Conservation (phyloP, 192 early-diverging fungal genomes). For the Haplosporangium gracile region DNA sequence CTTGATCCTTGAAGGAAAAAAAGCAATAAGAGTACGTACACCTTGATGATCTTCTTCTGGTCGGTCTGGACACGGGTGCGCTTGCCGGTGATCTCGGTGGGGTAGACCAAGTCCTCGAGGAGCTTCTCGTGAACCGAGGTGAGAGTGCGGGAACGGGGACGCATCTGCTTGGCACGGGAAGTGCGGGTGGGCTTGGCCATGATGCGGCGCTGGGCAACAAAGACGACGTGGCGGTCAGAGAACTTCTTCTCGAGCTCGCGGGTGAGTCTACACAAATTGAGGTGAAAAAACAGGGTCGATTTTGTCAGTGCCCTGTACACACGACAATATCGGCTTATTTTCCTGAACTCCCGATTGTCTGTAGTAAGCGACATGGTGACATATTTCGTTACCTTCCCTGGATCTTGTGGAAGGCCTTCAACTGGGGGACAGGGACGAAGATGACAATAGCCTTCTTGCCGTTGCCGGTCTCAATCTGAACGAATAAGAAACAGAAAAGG, state of each 20-base stretch:
- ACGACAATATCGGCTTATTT: not conserved
- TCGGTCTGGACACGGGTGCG: slow-evolving; percentile 97
- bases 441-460: slow-evolving; percentile 97
- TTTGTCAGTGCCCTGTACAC: not conserved
- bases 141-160: slow-evolving; percentile 96
- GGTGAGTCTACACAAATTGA: slow-evolving; percentile 74
- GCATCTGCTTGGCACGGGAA: slow-evolving; percentile 90
- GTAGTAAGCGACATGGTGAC: not conserved
- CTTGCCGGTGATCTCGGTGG: slow-evolving; percentile 99
- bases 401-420: slow-evolving; percentile 97
- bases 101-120: slow-evolving; percentile 98
- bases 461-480: slow-evolving; percentile 89
- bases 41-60: slow-evolving; percentile 95
- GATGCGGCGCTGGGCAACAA: slow-evolving; percentile 94
- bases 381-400: slow-evolving; percentile 74
- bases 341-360: not conserved
- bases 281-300: not conserved
- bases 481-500: not conserved
- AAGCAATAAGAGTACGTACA: slow-evolving; percentile 58
- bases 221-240: slow-evolving; percentile 98
- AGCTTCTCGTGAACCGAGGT: slow-evolving; percentile 97
- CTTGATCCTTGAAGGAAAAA: slow-evolving; percentile 88
- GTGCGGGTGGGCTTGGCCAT: slow-evolving; percentile 92
- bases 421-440: slow-evolving; percentile 95
- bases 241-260: slow-evolving; percentile 99